Percentiles rank a stretch among this genome's conserved stretches.
Conservation (phyloP, 768 basidiomycete genomes). For the Leccinum disarticulatum region DNA sequence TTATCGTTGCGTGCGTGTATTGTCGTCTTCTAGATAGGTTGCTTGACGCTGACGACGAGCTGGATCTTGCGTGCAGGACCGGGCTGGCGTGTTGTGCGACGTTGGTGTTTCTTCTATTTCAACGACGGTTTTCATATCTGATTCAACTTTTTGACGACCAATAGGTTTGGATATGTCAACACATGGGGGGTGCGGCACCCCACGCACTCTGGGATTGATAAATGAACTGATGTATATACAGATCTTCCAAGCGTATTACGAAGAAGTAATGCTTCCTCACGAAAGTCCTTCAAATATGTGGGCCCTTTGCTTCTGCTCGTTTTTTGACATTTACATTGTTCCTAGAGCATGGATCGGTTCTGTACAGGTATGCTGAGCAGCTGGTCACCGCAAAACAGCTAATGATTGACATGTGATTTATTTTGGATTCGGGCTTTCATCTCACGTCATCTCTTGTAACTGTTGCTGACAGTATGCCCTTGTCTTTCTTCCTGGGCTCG, state of each 20-base stretch:
- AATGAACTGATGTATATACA: conserved; percentile 23
- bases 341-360: conserved; percentile 80
- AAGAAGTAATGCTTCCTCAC: conserved; percentile 47
- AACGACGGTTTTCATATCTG: not conserved
- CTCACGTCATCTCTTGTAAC: not conserved
- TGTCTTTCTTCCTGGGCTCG: conserved; percentile 58
- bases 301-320: conserved; percentile 11
- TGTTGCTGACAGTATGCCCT: conserved; percentile 51
- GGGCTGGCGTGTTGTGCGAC: conserved; percentile 39
- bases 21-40: too few relatives aligned
- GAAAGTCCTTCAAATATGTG: conserved; percentile 65
- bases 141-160: not conserved
- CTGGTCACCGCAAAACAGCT: not conserved
- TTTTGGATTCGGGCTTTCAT: not conserved
- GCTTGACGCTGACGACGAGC: not conserved
- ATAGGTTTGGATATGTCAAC: conserved; percentile 67
- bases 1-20: conserved; percentile 27
- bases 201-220: not conserved
- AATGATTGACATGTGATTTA: not conserved
- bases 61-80: conserved; percentile 10
- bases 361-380: conserved; percentile 47
- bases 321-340: not conserved
- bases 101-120: conserved; percentile 25
- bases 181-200: conserved; percentile 61
- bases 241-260: conserved; percentile 76